These are phyloP conservation scores for Antrodiella citrinella DNA, from an alignment of 768 basidiomycete genomes.

Conservation along the genomic window DNA sequence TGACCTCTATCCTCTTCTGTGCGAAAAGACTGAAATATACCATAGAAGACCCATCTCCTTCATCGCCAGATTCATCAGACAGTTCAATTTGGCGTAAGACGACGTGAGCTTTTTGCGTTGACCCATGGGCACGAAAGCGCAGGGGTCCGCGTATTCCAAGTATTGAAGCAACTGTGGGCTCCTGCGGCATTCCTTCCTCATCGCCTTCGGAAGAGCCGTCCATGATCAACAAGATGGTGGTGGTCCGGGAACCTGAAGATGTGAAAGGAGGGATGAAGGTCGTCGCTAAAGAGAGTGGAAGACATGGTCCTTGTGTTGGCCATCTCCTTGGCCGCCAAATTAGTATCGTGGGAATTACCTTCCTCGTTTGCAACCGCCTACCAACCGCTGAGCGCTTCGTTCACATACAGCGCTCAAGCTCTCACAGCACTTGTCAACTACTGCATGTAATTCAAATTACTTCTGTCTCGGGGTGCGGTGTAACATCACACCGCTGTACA, in stretches of 20 bases:
- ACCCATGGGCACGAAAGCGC: slow-evolving; percentile 60
- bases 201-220: neutral
- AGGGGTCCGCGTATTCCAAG: slow-evolving; percentile 55
- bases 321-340: neutral
- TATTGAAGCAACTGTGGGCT: slow-evolving; percentile 38
- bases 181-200: slow-evolving; percentile 6
- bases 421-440: too few relatives aligned
- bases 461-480: too few relatives aligned
- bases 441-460: too few relatives aligned
- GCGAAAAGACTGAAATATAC: slow-evolving; percentile 60
- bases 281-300: neutral
- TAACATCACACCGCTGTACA: too few relatives aligned
- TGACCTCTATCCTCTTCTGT: slow-evolving; percentile 61
- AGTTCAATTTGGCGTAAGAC: slow-evolving; percentile 53
- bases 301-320: neutral
- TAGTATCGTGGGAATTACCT: neutral
- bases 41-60: slow-evolving; percentile 28
- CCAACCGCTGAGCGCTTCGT: slow-evolving; percentile 42
- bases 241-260: slow-evolving; percentile 10
- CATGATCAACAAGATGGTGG: neutral
- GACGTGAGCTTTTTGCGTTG: slow-evolving; percentile 61
- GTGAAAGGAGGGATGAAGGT: slow-evolving; percentile 4
- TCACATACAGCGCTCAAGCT: too few relatives aligned
- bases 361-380: slow-evolving; percentile 15
- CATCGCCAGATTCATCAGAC: slow-evolving; percentile 36